These are phyloP conservation scores for Pugionium cornutum DNA, from an alignment of 345 rosid species.

Conservation along the genomic window DNA sequence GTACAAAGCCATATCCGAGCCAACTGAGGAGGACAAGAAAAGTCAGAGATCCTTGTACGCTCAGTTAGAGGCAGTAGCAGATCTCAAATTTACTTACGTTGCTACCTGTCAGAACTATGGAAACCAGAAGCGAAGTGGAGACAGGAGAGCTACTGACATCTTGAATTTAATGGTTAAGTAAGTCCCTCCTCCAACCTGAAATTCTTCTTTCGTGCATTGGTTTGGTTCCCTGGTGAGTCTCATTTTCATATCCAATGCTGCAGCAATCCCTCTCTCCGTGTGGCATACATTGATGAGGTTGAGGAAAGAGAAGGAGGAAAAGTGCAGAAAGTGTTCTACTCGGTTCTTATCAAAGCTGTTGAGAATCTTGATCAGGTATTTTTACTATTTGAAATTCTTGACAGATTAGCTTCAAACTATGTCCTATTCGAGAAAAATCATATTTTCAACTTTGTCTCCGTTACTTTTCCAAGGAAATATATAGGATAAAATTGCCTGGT, in stretches of 20 bases:
- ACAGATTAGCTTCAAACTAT: slow-evolving; percentile 7
- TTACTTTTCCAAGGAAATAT: slow-evolving; percentile 67
- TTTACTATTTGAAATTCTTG: slow-evolving; percentile 15
- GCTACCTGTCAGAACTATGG: slow-evolving; percentile 98
- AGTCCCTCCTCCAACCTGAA: slow-evolving; percentile 37
- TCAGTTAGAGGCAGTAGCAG: slow-evolving; percentile 90
- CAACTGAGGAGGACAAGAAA: slow-evolving; percentile 91
- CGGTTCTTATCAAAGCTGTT: slow-evolving; percentile 88
- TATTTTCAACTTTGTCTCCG: slow-evolving; percentile 16
- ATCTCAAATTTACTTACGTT: slow-evolving; percentile 91
- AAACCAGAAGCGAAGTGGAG: slow-evolving; percentile 88
- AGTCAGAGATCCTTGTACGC: slow-evolving; percentile 82
- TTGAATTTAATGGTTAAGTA: slow-evolving; percentile 98
- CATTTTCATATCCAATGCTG: slow-evolving; percentile 31
- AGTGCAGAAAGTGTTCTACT: slow-evolving; percentile 78
- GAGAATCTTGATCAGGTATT: slow-evolving; percentile 90
- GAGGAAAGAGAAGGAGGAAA: slow-evolving; percentile 84
- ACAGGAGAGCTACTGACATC: slow-evolving; percentile 93
- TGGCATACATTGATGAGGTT: slow-evolving; percentile 94
- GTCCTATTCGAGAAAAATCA: background rate
- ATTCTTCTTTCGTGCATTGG: slow-evolving; percentile 12
- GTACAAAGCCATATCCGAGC: slow-evolving; percentile 78
- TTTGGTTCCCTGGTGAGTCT: slow-evolving; percentile 27
- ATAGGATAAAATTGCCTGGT: slow-evolving; percentile 90
- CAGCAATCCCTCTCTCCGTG: slow-evolving; percentile 94